Conservation (phyloP, 1,284 basidiomycete genomes). For the Salmacisia buchloeana region DNA sequence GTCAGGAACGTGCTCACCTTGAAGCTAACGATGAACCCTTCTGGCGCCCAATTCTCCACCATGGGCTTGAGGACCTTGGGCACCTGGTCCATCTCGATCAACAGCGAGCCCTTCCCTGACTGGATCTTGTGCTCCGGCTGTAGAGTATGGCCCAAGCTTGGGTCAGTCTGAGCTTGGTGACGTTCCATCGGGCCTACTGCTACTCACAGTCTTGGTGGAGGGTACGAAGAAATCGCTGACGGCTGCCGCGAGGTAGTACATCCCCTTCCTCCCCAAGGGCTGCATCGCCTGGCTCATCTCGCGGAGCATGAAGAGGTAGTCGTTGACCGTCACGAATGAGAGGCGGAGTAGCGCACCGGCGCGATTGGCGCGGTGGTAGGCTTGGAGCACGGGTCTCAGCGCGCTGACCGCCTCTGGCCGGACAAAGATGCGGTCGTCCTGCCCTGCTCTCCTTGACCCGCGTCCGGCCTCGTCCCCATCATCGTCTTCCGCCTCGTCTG, state of each 20-base stretch:
- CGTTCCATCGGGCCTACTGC: no score
- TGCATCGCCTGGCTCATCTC: constrained; percentile 64
- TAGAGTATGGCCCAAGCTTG: not conserved
- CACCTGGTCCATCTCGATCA: constrained; percentile 97
- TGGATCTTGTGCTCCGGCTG: constrained; percentile 98
- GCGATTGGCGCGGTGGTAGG: constrained; percentile 74
- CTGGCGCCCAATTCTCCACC: constrained; percentile 86
- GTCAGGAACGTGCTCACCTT: constrained; percentile 60
- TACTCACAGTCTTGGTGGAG: constrained; percentile 72
- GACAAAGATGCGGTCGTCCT: constrained; percentile 60
- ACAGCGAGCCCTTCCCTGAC: constrained; percentile 75
- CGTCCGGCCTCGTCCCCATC: not conserved
- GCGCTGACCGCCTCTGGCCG: constrained; percentile 61
- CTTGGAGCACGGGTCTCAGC: constrained; percentile 68
- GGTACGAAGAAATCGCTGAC: constrained; percentile 98
- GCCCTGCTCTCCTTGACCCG: no score
- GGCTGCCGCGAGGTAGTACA: constrained; percentile 96
- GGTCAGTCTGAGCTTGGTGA: no score
- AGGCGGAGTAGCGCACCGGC: constrained; percentile 73
- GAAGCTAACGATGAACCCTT: constrained; percentile 91
- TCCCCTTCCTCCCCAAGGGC: constrained; percentile 64
- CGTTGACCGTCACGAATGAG: constrained; percentile 89
- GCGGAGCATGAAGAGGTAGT: constrained; percentile 87
- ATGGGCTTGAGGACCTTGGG: constrained; percentile 90
- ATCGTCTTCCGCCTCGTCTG: constrained; percentile 9